Conservation (phyloP, 2,329 filamentous ascomycete genomes). For the Neodidymelliopsis sp. region DNA sequence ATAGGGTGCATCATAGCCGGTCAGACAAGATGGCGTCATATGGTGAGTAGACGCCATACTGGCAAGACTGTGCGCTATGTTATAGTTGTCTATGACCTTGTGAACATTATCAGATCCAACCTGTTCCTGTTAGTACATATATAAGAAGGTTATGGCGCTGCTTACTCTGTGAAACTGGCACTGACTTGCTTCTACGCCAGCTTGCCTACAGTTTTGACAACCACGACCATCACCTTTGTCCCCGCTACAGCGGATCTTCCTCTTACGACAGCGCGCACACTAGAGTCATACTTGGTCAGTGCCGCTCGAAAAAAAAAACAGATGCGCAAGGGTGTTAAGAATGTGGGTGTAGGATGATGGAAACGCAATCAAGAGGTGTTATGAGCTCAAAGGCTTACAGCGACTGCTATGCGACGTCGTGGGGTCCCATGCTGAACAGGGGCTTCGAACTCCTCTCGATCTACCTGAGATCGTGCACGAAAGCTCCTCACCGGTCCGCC, state of each 20-base stretch:
- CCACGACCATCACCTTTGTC: slow-evolving; percentile 77
- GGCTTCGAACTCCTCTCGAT: slow-evolving; percentile 25
- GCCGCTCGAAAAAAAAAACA: too few relatives aligned
- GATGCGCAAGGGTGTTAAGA: background rate
- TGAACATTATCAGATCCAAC: slow-evolving; percentile 42
- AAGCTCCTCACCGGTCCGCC: slow-evolving; percentile 30
- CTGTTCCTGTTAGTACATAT: slow-evolving; percentile 27
- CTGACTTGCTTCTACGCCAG: slow-evolving; percentile 65
- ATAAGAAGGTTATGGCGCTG: background rate
- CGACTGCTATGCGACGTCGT: slow-evolving; percentile 60
- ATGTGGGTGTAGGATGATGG: background rate
- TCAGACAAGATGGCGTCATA: slow-evolving; percentile 34
- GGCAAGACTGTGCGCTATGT: slow-evolving; percentile 26
- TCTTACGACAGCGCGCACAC: slow-evolving; percentile 89
- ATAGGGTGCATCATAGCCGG: slow-evolving; percentile 18
- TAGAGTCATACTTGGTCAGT: slow-evolving; percentile 48
- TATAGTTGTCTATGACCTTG: slow-evolving; percentile 32
- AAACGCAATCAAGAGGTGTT: background rate
- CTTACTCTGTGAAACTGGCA: slow-evolving; percentile 83
- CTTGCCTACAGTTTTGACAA: slow-evolving; percentile 83
- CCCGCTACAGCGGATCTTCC: slow-evolving; percentile 94
- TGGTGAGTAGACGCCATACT: slow-evolving; percentile 27
- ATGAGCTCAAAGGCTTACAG: slow-evolving; percentile 35
- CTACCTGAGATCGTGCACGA: slow-evolving; percentile 14
- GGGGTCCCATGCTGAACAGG: slow-evolving; percentile 47